phyloP scores from a whole-genome alignment of 192 early-diverging fungal genomes.

The Coemansia sp. region DNA sequence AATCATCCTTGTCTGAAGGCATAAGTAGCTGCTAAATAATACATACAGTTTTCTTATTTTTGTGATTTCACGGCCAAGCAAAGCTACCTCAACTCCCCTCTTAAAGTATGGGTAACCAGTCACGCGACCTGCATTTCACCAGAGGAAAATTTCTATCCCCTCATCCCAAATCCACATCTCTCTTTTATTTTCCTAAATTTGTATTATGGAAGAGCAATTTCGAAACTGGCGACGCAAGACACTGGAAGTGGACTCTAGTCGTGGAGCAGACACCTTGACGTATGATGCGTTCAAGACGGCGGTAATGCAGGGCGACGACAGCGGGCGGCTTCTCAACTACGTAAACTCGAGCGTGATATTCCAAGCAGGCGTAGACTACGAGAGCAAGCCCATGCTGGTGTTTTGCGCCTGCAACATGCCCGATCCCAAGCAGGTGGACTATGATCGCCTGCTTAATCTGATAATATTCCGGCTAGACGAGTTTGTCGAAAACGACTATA shows the following conservation, averaged over 20 bases:
- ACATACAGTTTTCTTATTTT: too few relatives aligned
- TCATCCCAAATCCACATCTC: too few relatives aligned
- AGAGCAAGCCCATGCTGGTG: slow-evolving; percentile 77
- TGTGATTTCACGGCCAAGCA: too few relatives aligned
- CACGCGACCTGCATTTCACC: too few relatives aligned
- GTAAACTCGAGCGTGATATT: slow-evolving; percentile 46
- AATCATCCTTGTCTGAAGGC: slow-evolving; percentile 52
- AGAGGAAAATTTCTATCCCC: too few relatives aligned
- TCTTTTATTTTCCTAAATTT: too few relatives aligned
- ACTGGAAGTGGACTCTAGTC: slow-evolving; percentile 11
- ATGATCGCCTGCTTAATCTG: slow-evolving; percentile 71
- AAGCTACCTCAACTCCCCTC: too few relatives aligned
- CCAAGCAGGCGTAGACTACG: slow-evolving; percentile 73
- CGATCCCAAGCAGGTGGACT: slow-evolving; percentile 65
- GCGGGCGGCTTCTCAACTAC: slow-evolving; percentile 36
- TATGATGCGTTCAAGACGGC: slow-evolving; percentile 26
- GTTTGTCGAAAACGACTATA: slow-evolving; percentile 88
- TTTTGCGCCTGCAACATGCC: slow-evolving; percentile 84
- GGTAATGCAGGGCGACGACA: slow-evolving; percentile 47
- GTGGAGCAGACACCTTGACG: slow-evolving; percentile 5
- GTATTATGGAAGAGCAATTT: slow-evolving; percentile 42
- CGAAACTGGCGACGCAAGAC: slow-evolving; percentile 28
- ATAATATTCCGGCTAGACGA: slow-evolving; percentile 65
- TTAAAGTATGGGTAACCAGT: too few relatives aligned
- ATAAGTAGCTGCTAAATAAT: too few relatives aligned